Evolutionary conservation across 73 alveolate genomes (phyloP), one percentile per base, ranked within the genome.

Genomic region (Paramecium caudatum): DNA sequence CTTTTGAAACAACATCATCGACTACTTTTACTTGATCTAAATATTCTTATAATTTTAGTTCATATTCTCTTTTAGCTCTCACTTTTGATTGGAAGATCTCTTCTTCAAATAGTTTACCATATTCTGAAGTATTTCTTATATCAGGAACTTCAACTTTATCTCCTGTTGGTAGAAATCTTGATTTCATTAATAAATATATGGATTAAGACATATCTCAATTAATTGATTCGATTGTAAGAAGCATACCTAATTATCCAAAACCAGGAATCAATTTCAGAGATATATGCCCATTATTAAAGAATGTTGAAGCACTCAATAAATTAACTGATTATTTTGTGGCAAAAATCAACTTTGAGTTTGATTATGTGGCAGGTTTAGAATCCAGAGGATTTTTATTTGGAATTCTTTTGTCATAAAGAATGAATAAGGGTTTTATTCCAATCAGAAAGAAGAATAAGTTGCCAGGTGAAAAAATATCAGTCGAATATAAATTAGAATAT

Each of bases 321-420:
- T 61, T 82, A n/a, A 50, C 47, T 3, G 88, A 74, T 12, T 82
- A 33, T 27, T 82, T 82, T 5, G 80, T 7, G 13, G 80, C 15
- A 23, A 55, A 68, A n/a, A 74, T 74, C 4, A 41, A 37, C 21
- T 74, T 86, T 46, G 93, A 86, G 7, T 90, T 90, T 61, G 94
- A 90, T 34, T 50, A 82, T 46, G 21, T 90, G 9, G 94, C 84
- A 19, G 90, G 90, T 43, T 45, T 90, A 43, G 94, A 90, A 90
- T 90, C 94, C n/a, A 90, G 94, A 90, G 94, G 94, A 32, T 90
- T 90, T 47, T 25, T 90, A 17, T 90, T 90, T 81, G 94, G 94
- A 46, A 63, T 82, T 4, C 49, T 82, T 1, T 45, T 90, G 25
- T 81, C 91, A 9, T 90, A 68, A 13, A 21, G 36, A 23, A 19